Base-by-base conservation (phyloP, 345 rosid genomes). In the Microthlaspi erraticum region DNA sequence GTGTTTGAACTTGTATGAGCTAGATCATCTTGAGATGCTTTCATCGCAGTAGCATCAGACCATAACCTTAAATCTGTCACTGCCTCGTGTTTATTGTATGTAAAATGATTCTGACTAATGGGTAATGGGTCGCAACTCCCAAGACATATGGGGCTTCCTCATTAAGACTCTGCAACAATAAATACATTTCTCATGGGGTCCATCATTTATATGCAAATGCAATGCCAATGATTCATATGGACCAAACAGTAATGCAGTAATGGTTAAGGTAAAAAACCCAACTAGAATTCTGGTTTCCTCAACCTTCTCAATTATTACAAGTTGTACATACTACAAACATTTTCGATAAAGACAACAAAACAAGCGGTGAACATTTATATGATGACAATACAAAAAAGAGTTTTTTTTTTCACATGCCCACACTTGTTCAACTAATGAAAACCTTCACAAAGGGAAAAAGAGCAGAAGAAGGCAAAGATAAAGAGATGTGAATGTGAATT, bases 391-490 rank as follows among this genome's bases (percentile, higher is more conserved):
- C 56, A 67, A 34, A 33, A 64, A 23, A 5, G 20, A n/a, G 14
- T 11, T 1, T 10, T 44, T 17, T 68, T 42, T n/a, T 58, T 14
- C 74, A 70, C 66, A 69, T 69, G 59, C 57, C 26, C 26, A 58
- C 38, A 53, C 39, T 48, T 58, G n/a, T 58, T 68, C 57, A 57
- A 45, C 19, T 34, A 19, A 46, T 46, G 65, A 36, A 26, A 69
- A 6, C 49, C 29, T 52, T 51, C 39, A 26, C 49, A 51, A 51
- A 8, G 50, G 38, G 38, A 20, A 8, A 23, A 44, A 26, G 17
- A 32, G 56, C 64, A 85, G 67, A 93, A 67, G 93, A 85, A 37
- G 36, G 64, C 56, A 34, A 56, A 45, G 37, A 56, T 8, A 36
- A 23, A 37, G 36, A 20, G 10, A 36, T 29, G 49, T 58, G 58